Percentiles rank a stretch among this genome's conserved stretches.
Conservation (phyloP, 306 rosid genomes). For the Crotalaria pallida region DNA sequence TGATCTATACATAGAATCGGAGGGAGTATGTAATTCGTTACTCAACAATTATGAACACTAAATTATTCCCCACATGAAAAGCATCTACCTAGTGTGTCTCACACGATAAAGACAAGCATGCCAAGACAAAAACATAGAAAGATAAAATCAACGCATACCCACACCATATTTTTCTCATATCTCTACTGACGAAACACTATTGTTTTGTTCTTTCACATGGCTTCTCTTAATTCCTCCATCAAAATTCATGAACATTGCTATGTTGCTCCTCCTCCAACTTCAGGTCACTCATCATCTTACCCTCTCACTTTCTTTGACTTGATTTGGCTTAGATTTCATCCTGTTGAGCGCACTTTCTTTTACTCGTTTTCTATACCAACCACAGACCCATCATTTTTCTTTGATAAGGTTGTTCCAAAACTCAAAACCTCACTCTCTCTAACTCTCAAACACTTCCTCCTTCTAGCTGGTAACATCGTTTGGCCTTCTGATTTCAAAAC, state of each 20-base stretch:
- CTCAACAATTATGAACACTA: no score
- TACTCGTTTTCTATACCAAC: slow-evolving; percentile 5
- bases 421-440: slow-evolving; percentile 50
- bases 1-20: no score
- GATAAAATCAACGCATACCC: no score
- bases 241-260: not conserved
- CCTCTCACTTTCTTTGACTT: no score
- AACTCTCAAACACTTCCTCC: slow-evolving; percentile 41
- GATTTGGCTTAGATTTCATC: slow-evolving; percentile 36
- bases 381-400: not conserved
- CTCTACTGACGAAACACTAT: no score
- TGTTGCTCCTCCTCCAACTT: not conserved
- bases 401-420: slow-evolving; percentile 20
- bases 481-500: slow-evolving; percentile 37
- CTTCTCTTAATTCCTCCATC: not conserved
- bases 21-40: no score
- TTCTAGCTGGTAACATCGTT: slow-evolving; percentile 32
- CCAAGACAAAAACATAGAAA: no score
- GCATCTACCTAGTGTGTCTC: no score
- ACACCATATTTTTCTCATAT: no score
- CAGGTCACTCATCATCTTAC: slow-evolving; percentile 16
- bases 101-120: no score
- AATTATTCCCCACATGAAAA: no score
- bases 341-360: slow-evolving; percentile 37
- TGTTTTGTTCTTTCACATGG: not conserved